Base-by-base conservation (phyloP, 306 rosid genomes). In the Quercus berberidifolia region DNA sequence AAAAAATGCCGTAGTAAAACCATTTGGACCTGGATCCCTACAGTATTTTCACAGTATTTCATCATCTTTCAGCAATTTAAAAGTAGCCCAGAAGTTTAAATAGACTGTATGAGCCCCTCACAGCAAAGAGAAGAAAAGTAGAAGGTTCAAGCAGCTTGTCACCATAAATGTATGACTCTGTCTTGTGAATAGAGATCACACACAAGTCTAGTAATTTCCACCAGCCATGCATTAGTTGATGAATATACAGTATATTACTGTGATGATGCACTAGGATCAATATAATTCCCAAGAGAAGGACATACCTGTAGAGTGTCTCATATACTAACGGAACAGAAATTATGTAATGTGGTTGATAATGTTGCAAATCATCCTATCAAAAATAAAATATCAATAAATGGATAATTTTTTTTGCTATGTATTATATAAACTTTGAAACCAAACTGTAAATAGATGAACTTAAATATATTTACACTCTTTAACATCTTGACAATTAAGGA, bases 311-410 rank as follows among this genome's bases (percentile, higher is more conserved):
- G 67, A 95, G 90, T 63, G 96, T 92, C 85, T 95, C 98, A 76
- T 88, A 95, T 57, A 95, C 96, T 82, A 95, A 81, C 74, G 99
- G 99, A 82, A 92, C 99, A 58, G 99, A 89, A 81, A 95, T 85
- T 81, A 92, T 3, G 79, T 84, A 90, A 26, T 90, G 87, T 20
- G 99, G 99, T 81, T 89, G 94, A 84, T 90, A 92, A 9, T 19
- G 86, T 68, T 77, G 77, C 85, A 95, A 89, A 88, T 92, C 99
- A 67, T 83, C 96, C 99, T 88, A 74, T 84, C 69, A 70, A 80
- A 59, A 55, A 71, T 81, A 21, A 68, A 54, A 80, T 71, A 58
- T 74, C 52, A 69, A 46, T 67, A 73, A 70, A n/a, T 20, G 81
- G 60, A 69, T 59, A 21, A 69, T 76, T 55, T 41, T 14, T 25